phyloP scores from a whole-genome alignment of 768 basidiomycete species.

The Tricholoma terreum region DNA sequence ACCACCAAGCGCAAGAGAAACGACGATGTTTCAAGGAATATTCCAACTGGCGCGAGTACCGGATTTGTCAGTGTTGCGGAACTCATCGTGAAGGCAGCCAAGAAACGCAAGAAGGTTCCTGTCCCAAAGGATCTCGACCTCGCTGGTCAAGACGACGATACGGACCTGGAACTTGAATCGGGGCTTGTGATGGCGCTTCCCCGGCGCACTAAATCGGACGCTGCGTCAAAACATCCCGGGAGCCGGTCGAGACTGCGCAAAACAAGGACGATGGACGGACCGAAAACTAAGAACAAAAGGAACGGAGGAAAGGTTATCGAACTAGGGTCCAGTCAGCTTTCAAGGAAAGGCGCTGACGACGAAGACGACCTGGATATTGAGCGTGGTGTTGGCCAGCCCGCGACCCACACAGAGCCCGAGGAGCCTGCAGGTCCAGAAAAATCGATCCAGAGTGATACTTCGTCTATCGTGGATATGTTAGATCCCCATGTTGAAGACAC shows the following conservation, averaged over 20 bases:
- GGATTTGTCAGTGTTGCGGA: conserved; percentile 72
- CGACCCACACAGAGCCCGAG: neutral
- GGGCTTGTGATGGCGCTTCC: conserved; percentile 41
- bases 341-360: conserved; percentile 47
- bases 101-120: conserved; percentile 41
- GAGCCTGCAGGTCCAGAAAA: neutral
- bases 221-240: conserved; percentile 23
- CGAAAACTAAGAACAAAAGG: conserved; percentile 24
- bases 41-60: conserved; percentile 66
- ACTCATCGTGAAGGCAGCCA: conserved; percentile 50
- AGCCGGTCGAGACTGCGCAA: conserved; percentile 40
- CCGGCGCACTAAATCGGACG: conserved; percentile 52
- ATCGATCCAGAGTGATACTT: neutral
- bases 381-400: conserved; percentile 29
- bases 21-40: conserved; percentile 63
- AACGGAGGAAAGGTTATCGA: conserved; percentile 23
- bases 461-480: conserved; percentile 11
- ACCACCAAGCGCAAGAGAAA: conserved; percentile 68
- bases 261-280: conserved; percentile 39
- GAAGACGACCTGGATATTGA: conserved; percentile 57
- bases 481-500: conserved; percentile 6
- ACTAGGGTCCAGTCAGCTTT: conserved; percentile 39
- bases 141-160: conserved; percentile 62
- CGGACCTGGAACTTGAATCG: conserved; percentile 63
- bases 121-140: conserved; percentile 44